Evolutionary conservation across 2,329 filamentous ascomycete genomes (phyloP), one percentile per base, ranked within the genome.

Genomic region (Clonostachys sp.): DNA sequence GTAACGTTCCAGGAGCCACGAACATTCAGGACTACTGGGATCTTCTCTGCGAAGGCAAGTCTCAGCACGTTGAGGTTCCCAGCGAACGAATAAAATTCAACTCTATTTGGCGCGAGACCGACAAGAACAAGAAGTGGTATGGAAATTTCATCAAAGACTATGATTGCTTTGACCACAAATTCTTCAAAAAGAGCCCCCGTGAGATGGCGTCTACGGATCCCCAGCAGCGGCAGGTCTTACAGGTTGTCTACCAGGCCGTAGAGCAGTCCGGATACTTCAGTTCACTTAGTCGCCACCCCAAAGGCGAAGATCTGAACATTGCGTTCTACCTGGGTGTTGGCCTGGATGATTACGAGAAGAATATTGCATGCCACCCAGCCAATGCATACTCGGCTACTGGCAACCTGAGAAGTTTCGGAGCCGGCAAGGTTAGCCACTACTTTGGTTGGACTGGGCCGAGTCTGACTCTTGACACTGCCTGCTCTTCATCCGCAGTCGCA

Each of bases 171-270:
- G 83, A 87, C 53, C 77, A 81, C 24, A 71, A 77, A 2, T 86
- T 87, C 68, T 87, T 87, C 75, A 84, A 84, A 62, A 85, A 86
- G 77, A 86, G 81, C 46, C 83, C 83, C 9, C 77, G 81, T 51
- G 84, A 87, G 63, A 83, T 84, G 30, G 74, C 57, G 49, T 36
- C 52, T 53, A 83, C 80, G 6, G 83, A 87, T 58, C 83, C 83
- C 1, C 82, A 82, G 68, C 82, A 84, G 57, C 74, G 83, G 54
- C 64, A 86, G 24, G 77, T 80, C 4, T 66, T 86, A 4, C 74
- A 81, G 18, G 83, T 81, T 9, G 80, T 81, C 0, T 86, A 85
- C 53, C 82, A 86, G 55, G 82, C 83, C 2, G 68, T 86, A 39
- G 83, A 87, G 58, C 80, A 80, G 71, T 80, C 78, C 38, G 83